A percentile compares a stretch with the other conserved stretches of the same genome.
Conservation (phyloP, 805 yeast species). For the Vanderwaltozyma polyspora region DNA sequence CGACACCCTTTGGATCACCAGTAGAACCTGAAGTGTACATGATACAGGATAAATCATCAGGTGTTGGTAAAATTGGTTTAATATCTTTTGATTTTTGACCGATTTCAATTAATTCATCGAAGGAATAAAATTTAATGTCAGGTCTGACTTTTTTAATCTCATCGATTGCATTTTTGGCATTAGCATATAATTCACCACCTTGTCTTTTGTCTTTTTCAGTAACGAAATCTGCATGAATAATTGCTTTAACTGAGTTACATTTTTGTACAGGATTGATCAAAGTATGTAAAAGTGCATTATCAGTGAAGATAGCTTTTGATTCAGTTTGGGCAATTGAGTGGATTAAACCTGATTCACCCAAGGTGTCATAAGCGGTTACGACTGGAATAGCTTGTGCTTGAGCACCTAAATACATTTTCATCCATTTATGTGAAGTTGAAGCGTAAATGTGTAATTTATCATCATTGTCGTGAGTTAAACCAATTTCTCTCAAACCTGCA, state of each 20-base stretch:
- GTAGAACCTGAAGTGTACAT: conserved; percentile 68
- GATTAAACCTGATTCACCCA: conserved; percentile 79
- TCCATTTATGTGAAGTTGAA: conserved; percentile 82
- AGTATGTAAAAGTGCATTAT: conserved; percentile 56
- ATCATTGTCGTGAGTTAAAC: conserved; percentile 39
- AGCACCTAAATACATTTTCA: conserved; percentile 75
- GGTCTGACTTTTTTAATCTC: conserved; percentile 58
- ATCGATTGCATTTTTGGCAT: conserved; percentile 45
- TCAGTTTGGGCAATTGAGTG: conserved; percentile 79
- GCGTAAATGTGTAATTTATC: conserved; percentile 78
- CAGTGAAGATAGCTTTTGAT: conserved; percentile 71
- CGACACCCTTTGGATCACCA: conserved; percentile 73
- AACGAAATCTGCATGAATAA: conserved; percentile 60
- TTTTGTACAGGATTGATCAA: conserved; percentile 62
- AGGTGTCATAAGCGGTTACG: conserved; percentile 95
- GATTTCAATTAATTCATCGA: conserved; percentile 50
- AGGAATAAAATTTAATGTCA: conserved; percentile 55
- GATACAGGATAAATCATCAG: conserved; percentile 47
- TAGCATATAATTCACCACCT: conserved; percentile 46
- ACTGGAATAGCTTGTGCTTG: conserved; percentile 70
- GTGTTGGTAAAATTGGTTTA: conserved; percentile 31
- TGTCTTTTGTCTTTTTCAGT: conserved; percentile 50
- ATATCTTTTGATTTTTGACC: conserved; percentile 43
- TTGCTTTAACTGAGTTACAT: conserved; percentile 49
- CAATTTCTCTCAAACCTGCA: conserved; percentile 64